Conservation (phyloP, 495 filamentous ascomycete species). For the Tuber microsphaerosporum region DNA sequence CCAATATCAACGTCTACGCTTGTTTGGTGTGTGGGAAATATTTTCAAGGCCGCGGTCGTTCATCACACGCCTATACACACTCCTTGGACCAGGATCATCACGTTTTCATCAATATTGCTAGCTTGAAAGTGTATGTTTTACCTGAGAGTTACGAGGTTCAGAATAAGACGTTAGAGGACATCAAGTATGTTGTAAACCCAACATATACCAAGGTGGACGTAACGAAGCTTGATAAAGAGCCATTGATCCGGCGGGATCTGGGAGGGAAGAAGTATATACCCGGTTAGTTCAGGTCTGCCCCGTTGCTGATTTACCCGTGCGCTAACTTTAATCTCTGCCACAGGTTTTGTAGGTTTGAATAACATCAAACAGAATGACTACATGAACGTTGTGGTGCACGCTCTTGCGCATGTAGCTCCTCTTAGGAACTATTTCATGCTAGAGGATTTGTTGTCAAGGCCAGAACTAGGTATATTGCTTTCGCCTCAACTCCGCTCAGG, state of each 20-base stretch:
- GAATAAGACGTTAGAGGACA: slow-evolving; percentile 93
- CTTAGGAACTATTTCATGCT: slow-evolving; percentile 90
- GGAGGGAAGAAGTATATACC: slow-evolving; percentile 75
- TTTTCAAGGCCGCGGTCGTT: slow-evolving; percentile 87
- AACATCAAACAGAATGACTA: slow-evolving; percentile 99
- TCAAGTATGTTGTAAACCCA: slow-evolving; percentile 98
- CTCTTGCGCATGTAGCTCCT: slow-evolving; percentile 80
- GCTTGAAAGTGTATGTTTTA: slow-evolving; percentile 89
- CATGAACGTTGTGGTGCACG: slow-evolving; percentile 91
- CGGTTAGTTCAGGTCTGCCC: slow-evolving; percentile 44
- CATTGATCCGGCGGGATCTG: slow-evolving; percentile 68
- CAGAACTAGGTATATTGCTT: slow-evolving; percentile 49
- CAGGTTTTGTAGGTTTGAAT: slow-evolving; percentile 95
- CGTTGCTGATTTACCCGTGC: background rate
- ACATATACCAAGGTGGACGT: slow-evolving; percentile 72
- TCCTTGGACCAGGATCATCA: slow-evolving; percentile 91
- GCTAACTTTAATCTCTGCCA: slow-evolving; percentile 8
- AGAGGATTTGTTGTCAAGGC: slow-evolving; percentile 56
- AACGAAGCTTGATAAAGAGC: slow-evolving; percentile 67
- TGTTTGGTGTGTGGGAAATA: slow-evolving; percentile 97
- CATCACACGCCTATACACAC: slow-evolving; percentile 95
- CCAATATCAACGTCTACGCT: slow-evolving; percentile 98
- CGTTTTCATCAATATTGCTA: slow-evolving; percentile 94
- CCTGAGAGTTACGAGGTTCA: slow-evolving; percentile 96
- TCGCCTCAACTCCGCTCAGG: slow-evolving; percentile 43